Base-by-base conservation (phyloP, 148 eudicot genomes). In the Cornus kousa region DNA sequence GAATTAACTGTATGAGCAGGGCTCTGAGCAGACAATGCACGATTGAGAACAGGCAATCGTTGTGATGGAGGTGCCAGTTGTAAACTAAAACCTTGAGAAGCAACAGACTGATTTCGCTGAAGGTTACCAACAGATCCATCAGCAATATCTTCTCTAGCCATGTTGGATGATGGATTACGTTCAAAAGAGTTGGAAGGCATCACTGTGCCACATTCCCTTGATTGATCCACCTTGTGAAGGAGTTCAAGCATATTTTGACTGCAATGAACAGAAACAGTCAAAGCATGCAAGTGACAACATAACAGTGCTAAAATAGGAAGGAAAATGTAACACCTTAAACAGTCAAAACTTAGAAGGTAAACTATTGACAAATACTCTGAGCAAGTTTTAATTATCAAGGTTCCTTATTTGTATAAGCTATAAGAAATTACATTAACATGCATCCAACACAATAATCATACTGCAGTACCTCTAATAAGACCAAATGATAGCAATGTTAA, bases 11-110 rank as follows among this genome's bases (percentile, higher is more conserved):
- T 74, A 73, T 82, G 87, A 28, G 28, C 28, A 28, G 28, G 28
- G 28, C 28, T 28, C 28, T 28, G 28, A 28, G 28, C 28, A 28
- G 28, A 77, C 78, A 75, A 82, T 74, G 80, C 65, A 69, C 80
- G 80, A 82, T 83, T 87, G 57, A 81, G 67, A 80, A 84, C 77
- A 64, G 84, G 83, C 55, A 83, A 24, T 67, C 85, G 77, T 76
- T 90, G 97, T 59, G 91, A 93, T 75, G 98, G 97, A 75, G 97
- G 97, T 9, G 94, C 97, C 71, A 95, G 90, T 85, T 95, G 94
- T 83, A 95, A 86, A 73, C 91, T 90, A 82, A 91, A 93, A 77
- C 96, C 94, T 84, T 88, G 94, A 72, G 96, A 87, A 68, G 85
- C 78, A 70, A 92, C 86, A 59, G 91, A 84, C 55, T 88, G 93